These are phyloP conservation scores for Sphaerosporella brunnea DNA, from an alignment of 495 filamentous ascomycete species.

Conservation along the genomic window DNA sequence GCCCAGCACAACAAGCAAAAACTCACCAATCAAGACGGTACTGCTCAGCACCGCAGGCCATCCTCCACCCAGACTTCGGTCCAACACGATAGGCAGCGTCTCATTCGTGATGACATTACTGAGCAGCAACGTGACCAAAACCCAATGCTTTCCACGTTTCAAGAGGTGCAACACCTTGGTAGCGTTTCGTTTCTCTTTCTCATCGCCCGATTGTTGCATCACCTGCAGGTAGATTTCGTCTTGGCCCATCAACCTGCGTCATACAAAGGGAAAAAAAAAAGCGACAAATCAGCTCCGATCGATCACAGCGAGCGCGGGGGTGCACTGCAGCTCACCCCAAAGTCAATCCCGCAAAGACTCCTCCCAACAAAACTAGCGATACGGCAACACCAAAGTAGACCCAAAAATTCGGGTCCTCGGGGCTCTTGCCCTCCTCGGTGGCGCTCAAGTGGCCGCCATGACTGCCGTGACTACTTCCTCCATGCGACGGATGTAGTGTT, in stretches of 20 bases:
- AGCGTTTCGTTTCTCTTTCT: conserved; percentile 61
- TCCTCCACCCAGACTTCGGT: conserved; percentile 82
- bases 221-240: conserved; percentile 97
- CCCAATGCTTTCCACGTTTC: conserved; percentile 90
- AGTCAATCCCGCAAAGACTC: conserved; percentile 90
- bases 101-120: conserved; percentile 98
- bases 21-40: conserved; percentile 78
- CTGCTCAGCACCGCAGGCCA: conserved; percentile 86
- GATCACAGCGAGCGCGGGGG: not conserved
- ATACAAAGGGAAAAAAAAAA: conserved; percentile 1
- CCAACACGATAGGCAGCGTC: conserved; percentile 84
- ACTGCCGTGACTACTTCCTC: no score
- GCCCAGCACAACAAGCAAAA: no score
- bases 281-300: not conserved
- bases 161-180: conserved; percentile 61
- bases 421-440: conserved; percentile 34
- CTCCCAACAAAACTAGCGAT: conserved; percentile 65
- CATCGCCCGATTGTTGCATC: conserved; percentile 70
- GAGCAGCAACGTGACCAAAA: conserved; percentile 84
- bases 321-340: conserved; percentile 44
- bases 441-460: conserved; percentile 9
- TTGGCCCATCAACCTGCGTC: conserved; percentile 51
- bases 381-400: conserved; percentile 50
- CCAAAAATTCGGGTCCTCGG: conserved; percentile 38
- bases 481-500: not conserved